Percentiles rank a stretch among this genome's conserved stretches.
These are phyloP conservation scores for Hymenoscyphus fructigenus DNA, from an alignment of 2,329 filamentous ascomycete species.

Conservation along the genomic window DNA sequence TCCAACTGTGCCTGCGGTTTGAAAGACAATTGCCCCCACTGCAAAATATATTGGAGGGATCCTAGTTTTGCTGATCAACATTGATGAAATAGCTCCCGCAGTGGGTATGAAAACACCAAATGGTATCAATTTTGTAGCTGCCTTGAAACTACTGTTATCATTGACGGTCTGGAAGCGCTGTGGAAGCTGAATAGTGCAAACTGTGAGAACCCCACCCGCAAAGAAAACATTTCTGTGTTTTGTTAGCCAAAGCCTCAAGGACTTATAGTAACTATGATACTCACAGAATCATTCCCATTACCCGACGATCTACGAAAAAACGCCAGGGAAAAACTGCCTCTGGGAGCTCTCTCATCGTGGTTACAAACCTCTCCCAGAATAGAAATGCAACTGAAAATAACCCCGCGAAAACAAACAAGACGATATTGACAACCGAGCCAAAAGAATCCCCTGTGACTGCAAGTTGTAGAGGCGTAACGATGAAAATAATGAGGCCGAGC, in stretches of 20 bases:
- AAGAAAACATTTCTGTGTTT: neutral
- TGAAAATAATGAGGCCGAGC: too few relatives aligned
- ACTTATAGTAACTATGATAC: neutral
- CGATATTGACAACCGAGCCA: neutral
- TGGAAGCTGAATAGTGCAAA: neutral
- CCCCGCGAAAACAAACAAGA: neutral
- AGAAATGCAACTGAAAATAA: neutral
- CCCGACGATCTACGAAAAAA: neutral
- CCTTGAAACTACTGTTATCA: neutral
- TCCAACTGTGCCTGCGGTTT: slow-evolving; percentile 7
- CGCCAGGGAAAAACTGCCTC: slow-evolving; percentile 10
- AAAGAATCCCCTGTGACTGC: neutral
- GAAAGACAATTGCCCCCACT: neutral
- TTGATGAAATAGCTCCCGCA: neutral
- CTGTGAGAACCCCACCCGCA: neutral
- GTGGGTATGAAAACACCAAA: slow-evolving; percentile 2
- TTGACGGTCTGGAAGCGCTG: slow-evolving; percentile 7
- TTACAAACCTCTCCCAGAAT: slow-evolving; percentile 4
- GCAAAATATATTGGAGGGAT: too few relatives aligned
- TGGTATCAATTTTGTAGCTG: slow-evolving; percentile 1
- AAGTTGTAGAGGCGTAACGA: too few relatives aligned
- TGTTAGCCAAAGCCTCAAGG: too few relatives aligned
- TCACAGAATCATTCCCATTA: slow-evolving; percentile 11
- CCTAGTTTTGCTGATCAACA: too few relatives aligned
- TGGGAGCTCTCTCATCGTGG: neutral